Conservation (phyloP, 2,329 filamentous ascomycete genomes). For the Stachybotrys chartarum region DNA sequence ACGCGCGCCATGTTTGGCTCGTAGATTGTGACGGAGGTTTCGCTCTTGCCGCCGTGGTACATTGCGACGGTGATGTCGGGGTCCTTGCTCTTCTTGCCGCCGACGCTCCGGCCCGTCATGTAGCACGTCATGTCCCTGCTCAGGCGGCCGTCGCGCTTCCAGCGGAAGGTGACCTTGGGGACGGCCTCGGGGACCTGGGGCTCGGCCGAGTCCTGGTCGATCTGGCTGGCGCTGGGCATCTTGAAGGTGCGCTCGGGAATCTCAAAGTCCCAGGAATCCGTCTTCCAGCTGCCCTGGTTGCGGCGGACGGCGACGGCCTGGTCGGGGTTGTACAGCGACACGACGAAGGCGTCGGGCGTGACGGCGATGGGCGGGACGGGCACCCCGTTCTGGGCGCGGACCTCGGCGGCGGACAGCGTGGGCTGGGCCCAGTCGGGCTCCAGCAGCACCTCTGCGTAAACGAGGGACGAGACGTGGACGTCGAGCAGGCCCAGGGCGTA, state of each 20-base stretch:
- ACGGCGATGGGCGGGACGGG: slow-evolving; percentile 57
- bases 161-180: slow-evolving; percentile 76
- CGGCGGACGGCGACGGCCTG: slow-evolving; percentile 67
- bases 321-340: slow-evolving; percentile 92
- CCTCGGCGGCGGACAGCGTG: slow-evolving; percentile 71
- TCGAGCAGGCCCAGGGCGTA: slow-evolving; percentile 86
- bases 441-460: slow-evolving; percentile 82
- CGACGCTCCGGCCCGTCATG: slow-evolving; percentile 70
- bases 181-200: slow-evolving; percentile 37
- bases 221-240: slow-evolving; percentile 65
- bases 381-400: slow-evolving; percentile 61
- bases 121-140: slow-evolving; percentile 86
- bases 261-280: slow-evolving; percentile 84
- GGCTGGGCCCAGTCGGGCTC: slow-evolving; percentile 82
- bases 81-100: slow-evolving; percentile 77
- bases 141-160: slow-evolving; percentile 81
- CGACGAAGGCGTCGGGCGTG: slow-evolving; percentile 69
- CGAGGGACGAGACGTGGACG: slow-evolving; percentile 68
- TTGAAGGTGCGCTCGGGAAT: slow-evolving; percentile 82
- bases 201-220: slow-evolving; percentile 62
- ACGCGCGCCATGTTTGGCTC: slow-evolving; percentile 87
- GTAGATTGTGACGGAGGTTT: slow-evolving; percentile 71
- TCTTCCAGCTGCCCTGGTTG: slow-evolving; percentile 70
- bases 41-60: slow-evolving; percentile 63
- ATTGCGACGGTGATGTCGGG: slow-evolving; percentile 93